Conservation (phyloP, 805 yeast genomes). For the Starmerella powellii region DNA sequence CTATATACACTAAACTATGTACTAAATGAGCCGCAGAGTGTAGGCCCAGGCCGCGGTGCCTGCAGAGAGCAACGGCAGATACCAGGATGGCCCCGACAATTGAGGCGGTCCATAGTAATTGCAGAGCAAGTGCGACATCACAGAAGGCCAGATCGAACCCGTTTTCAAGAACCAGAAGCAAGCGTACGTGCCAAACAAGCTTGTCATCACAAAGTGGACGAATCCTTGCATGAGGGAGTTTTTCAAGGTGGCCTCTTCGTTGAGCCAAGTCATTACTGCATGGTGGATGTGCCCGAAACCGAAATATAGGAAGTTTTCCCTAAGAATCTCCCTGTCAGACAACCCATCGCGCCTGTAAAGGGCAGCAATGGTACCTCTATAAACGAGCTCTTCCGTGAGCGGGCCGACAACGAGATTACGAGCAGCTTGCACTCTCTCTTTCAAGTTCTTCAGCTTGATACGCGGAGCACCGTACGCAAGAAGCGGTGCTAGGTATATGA, state of each 20-base stretch:
- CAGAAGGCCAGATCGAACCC: slow-evolving; percentile 43
- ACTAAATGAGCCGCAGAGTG: neutral
- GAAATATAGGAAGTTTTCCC: slow-evolving; percentile 50
- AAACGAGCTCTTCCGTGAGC: slow-evolving; percentile 62
- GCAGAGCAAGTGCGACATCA: slow-evolving; percentile 53
- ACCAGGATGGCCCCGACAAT: neutral
- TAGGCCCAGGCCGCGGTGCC: slow-evolving; percentile 2
- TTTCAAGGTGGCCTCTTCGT: slow-evolving; percentile 8
- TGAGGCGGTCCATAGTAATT: slow-evolving; percentile 60
- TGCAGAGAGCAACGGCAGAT: neutral
- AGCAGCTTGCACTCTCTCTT: slow-evolving; percentile 27
- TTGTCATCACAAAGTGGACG: slow-evolving; percentile 51
- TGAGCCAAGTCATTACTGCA: slow-evolving; percentile 38
- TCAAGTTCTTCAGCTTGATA: neutral
- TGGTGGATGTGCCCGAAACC: slow-evolving; percentile 75
- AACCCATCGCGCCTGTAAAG: slow-evolving; percentile 23
- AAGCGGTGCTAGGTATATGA: slow-evolving; percentile 11
- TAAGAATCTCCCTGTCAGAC: slow-evolving; percentile 24
- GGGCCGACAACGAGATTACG: slow-evolving; percentile 63
- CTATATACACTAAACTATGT: too few species aligned
- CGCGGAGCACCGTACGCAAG: slow-evolving; percentile 7
- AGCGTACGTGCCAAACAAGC: slow-evolving; percentile 59
- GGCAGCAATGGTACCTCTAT: slow-evolving; percentile 39
- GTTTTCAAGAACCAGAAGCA: slow-evolving; percentile 43
- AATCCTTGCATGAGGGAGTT: slow-evolving; percentile 29